These are phyloP conservation scores for Pestalotiopsis fici DNA, from an alignment of 2,329 filamentous ascomycete species.

Conservation along the genomic window DNA sequence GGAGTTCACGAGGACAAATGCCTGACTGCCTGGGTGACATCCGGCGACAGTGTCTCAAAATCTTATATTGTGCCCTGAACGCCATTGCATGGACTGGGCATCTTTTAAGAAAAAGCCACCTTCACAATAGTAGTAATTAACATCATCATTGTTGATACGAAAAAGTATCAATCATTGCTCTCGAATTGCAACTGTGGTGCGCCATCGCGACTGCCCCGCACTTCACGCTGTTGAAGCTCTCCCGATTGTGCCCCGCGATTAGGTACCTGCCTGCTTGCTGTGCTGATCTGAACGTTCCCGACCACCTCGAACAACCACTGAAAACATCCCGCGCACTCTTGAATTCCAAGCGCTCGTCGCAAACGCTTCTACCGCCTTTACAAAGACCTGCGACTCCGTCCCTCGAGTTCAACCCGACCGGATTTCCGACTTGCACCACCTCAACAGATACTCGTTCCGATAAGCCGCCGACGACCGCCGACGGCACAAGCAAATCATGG, in stretches of 20 bases:
- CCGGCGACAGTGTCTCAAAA: not conserved
- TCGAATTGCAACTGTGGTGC: not conserved
- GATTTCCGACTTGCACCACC: not conserved
- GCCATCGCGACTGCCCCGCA: not conserved
- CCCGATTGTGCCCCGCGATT: not conserved
- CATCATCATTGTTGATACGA: not conserved
- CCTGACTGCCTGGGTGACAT: not conserved
- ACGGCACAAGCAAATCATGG: not conserved
- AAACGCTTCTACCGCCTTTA: not conserved
- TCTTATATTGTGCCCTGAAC: not conserved
- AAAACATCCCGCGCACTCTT: not conserved
- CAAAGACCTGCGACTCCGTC: not conserved
- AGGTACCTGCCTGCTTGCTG: not conserved
- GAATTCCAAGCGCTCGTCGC: not conserved
- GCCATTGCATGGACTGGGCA: not conserved
- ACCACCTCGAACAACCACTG: not conserved
- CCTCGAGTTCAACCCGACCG: not conserved
- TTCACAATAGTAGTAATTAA: not conserved
- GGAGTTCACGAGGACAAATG: slow-evolving; percentile 5
- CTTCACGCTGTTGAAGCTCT: not conserved
- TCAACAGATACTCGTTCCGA: not conserved
- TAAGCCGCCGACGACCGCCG: not conserved
- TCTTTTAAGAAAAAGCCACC: not conserved
- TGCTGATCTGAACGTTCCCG: not conserved
- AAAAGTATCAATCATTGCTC: not conserved